Conservation (phyloP, 2,329 filamentous ascomycete genomes). For the Fusarium falciforme region DNA sequence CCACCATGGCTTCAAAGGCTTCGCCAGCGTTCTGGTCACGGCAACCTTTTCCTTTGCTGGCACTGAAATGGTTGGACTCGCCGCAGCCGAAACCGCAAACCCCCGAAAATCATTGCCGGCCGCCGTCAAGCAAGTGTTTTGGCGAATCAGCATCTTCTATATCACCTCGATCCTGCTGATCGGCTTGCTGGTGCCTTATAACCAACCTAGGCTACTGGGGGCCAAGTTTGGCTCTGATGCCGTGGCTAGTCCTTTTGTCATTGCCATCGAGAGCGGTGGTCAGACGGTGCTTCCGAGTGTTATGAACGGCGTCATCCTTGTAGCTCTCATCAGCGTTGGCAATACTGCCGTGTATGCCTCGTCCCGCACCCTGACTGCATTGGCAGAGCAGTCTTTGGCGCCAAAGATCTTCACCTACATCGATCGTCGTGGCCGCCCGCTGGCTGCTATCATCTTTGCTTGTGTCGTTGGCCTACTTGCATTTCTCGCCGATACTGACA, state of each 20-base stretch:
- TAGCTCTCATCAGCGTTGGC: conserved; percentile 90
- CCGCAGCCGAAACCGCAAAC: conserved; percentile 80
- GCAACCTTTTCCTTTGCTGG: conserved; percentile 81
- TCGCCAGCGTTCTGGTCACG: conserved; percentile 82
- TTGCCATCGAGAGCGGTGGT: conserved; percentile 85
- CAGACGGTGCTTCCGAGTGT: conserved; percentile 83
- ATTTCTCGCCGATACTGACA: conserved; percentile 75
- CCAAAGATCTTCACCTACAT: conserved; percentile 82
- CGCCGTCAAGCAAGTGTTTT: conserved; percentile 93
- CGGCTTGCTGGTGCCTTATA: conserved; percentile 82
- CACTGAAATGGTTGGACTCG: conserved; percentile 80
- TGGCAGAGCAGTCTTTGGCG: conserved; percentile 76
- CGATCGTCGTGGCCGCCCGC: conserved; percentile 82
- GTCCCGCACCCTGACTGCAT: conserved; percentile 63
- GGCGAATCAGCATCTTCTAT: conserved; percentile 92
- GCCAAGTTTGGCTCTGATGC: conserved; percentile 68
- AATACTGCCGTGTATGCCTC: conserved; percentile 93
- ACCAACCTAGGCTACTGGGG: conserved; percentile 71
- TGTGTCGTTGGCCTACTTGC: conserved; percentile 77
- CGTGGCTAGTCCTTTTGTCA: conserved; percentile 90
- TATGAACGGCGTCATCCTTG: conserved; percentile 94
- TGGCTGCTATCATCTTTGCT: conserved; percentile 76
- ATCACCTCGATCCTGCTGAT: conserved; percentile 83
- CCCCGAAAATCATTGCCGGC: conserved; percentile 84
- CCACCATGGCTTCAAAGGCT: conserved; percentile 81